Evolutionary conservation across 1,284 basidiomycete species (phyloP).

Genomic region (Trametes hirsuta): DNA sequence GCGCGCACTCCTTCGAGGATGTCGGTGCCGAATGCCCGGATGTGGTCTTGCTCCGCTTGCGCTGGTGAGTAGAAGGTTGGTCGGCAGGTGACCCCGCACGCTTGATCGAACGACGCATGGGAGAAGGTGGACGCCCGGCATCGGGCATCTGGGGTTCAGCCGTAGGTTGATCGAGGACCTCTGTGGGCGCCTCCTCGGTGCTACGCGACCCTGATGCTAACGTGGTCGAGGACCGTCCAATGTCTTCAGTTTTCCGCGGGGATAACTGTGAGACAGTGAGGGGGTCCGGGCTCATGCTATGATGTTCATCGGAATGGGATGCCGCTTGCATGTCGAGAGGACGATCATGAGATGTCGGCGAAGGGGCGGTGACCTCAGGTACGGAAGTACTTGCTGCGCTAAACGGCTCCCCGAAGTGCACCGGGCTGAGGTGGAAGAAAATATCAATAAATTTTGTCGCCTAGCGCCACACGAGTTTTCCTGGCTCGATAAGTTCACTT

Average conservation of each 20-base stretch:
- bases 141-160: slow-evolving; percentile 5
- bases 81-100: slow-evolving; percentile 30
- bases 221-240: neutral
- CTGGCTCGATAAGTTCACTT: neutral
- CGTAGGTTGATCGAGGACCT: slow-evolving; percentile 7
- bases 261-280: slow-evolving; percentile 29
- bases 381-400: neutral
- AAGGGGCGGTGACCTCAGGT: slow-evolving; percentile 1
- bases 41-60: slow-evolving; percentile 29
- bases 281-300: slow-evolving; percentile 1
- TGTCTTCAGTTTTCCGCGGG: slow-evolving; percentile 17
- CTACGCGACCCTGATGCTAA: slow-evolving; percentile 6
- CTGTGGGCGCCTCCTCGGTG: slow-evolving; percentile 2
- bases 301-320: neutral
- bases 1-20: slow-evolving; percentile 15
- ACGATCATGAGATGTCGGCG: neutral
- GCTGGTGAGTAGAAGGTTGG: slow-evolving; percentile 7
- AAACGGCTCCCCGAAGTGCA: neutral
- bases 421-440: neutral
- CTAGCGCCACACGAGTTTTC: neutral
- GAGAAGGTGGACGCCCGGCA: slow-evolving; percentile 20
- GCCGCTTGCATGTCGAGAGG: neutral
- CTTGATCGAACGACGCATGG: slow-evolving; percentile 32
- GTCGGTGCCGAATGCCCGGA: slow-evolving; percentile 13
- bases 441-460: neutral